Conservation (phyloP, 179 eudicot genomes). For the Amaranthus tricolor region DNA sequence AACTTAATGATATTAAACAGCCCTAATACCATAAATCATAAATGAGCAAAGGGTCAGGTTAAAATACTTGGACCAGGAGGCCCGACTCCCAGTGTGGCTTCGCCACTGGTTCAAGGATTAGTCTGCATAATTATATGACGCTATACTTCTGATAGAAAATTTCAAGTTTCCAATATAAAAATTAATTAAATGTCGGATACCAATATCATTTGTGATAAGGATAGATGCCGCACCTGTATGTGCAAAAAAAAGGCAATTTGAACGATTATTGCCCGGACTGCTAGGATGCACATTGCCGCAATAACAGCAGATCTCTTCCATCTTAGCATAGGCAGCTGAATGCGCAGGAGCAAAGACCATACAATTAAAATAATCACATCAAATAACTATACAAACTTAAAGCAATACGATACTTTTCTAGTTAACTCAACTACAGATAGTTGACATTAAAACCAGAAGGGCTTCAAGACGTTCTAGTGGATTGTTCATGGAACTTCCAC, state of each 20-base stretch:
- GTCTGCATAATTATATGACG: not conserved
- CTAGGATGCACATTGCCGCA: slow-evolving; percentile 96
- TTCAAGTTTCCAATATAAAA: not conserved
- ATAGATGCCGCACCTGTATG: slow-evolving; percentile 60
- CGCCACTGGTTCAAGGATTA: too few relatives aligned
- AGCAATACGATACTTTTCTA: not conserved
- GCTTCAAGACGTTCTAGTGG: not conserved
- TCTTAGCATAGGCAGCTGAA: slow-evolving; percentile 82
- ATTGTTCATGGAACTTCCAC: not conserved
- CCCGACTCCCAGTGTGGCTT: too few relatives aligned
- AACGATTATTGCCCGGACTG: slow-evolving; percentile 91
- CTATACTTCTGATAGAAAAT: not conserved
- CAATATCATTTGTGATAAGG: not conserved
- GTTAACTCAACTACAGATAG: not conserved
- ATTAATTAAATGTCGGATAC: not conserved
- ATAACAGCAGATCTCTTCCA: slow-evolving; percentile 95
- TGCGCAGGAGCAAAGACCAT: slow-evolving; percentile 17
- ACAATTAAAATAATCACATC: not conserved
- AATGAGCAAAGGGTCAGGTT: too few relatives aligned
- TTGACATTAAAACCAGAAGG: not conserved
- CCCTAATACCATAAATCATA: too few relatives aligned
- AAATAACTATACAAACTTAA: not conserved
- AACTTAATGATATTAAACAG: too few relatives aligned
- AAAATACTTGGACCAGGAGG: too few relatives aligned
- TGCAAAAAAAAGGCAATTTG: slow-evolving; percentile 94